phyloP scores from a whole-genome alignment of 208 protist genomes.

The Leishmania martiniquensis region DNA sequence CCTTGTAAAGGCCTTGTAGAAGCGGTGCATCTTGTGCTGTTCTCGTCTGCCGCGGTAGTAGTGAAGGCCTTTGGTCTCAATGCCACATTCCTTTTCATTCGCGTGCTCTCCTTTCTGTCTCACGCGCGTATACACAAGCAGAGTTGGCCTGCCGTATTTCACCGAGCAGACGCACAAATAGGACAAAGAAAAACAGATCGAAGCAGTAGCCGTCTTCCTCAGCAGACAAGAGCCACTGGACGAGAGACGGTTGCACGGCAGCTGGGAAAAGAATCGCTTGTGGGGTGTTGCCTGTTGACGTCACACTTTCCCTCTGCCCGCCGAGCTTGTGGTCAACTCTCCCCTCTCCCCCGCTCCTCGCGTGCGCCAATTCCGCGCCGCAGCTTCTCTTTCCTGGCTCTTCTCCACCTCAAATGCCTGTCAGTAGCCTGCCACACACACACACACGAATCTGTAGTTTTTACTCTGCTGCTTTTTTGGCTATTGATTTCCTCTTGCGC shows the following conservation, averaged over 20 bases:
- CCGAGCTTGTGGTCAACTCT: background rate
- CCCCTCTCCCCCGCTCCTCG: background rate
- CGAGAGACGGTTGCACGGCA: no score
- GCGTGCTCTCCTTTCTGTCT: background rate
- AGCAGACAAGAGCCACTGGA: no score
- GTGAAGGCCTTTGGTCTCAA: background rate
- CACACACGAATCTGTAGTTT: no score
- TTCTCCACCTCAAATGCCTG: background rate
- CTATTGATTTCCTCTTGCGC: background rate
- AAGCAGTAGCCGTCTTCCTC: background rate
- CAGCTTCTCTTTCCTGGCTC: background rate
- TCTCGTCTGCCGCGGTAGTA: background rate
- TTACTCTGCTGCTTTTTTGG: background rate
- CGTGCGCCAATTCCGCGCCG: background rate
- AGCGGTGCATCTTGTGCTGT: background rate
- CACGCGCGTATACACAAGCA: background rate
- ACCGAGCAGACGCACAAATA: background rate
- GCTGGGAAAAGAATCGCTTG: no score
- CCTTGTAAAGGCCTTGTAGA: background rate
- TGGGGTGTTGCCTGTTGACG: no score
- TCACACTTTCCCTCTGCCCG: background rate
- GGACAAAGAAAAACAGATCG: background rate
- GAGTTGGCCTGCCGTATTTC: background rate
- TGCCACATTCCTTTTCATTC: background rate
- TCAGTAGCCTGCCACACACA: no score